Base-by-base conservation (phyloP, 2,329 filamentous ascomycete species). In the Trichoderma sp. region DNA sequence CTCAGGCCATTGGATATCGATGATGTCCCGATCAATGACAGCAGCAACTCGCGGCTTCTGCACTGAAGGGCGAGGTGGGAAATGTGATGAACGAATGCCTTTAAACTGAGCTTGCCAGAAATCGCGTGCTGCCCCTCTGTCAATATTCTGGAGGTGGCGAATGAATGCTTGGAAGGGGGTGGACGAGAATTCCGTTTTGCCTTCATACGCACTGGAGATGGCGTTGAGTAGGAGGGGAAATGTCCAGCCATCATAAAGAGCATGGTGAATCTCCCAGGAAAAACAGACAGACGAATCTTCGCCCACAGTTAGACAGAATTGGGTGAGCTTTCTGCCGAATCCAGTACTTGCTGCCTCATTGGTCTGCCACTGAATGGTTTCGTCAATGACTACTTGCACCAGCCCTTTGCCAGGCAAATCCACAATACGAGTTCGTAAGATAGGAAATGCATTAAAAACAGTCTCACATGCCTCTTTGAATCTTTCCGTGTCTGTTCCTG, bases 401-500 rank as follows among this genome's bases (percentile, higher is more conserved):
- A 49, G 47, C 21, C 47, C 47, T 49, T 49, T 21, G n/a, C n/a
- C 47, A 14, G 47, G 47, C n/a, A 49, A 13, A 49, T 49, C 47
- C 47, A 49, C 47, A 78, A 24, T 75, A 75, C 1, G 74, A 68
- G 56, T 80, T 76, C 4, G 75, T 73, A 5, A 86, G 75, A 53
- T 81, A 75, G 40, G 84, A 78, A 1, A 86, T 82, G 35, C 83
- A 78, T 71, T 84, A 24, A 49, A 49, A 49, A 49, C 47, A 24
- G 47, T 49, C n/a, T 49, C 47, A 10, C 47, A 49, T 13, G 47
- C 47, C 4, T 24, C 5, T 4, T 49, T 49, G 7, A 49, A 49
- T 49, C n/a, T 24, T 4, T 13, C n/a, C 1, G 11, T 49, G n/a
- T 49, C 47, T 49, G 47, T 49, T 21, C 47, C 47, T 14, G 47